Conservation (phyloP, 148 eudicot species). For the Agrostemma githago region DNA sequence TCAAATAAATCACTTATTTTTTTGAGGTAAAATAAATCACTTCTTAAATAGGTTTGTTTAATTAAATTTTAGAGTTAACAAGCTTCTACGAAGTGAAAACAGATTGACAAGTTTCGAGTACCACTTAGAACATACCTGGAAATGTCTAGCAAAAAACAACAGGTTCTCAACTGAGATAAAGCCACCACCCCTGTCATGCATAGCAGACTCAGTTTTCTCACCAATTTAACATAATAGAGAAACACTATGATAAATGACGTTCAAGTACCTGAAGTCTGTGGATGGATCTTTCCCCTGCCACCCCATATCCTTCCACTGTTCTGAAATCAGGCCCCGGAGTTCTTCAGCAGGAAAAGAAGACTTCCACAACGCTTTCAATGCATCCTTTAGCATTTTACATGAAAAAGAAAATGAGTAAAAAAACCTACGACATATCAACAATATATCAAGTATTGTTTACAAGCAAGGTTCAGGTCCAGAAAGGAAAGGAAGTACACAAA, state of each 20-base stretch:
- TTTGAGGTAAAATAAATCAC: not conserved
- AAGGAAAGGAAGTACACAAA: not conserved
- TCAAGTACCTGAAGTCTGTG: slow-evolving; percentile 80
- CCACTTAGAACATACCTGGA: slow-evolving; percentile 48
- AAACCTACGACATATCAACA: not conserved
- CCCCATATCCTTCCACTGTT: slow-evolving; percentile 98
- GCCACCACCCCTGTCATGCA: slow-evolving; percentile 84
- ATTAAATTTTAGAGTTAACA: not conserved
- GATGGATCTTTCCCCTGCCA: slow-evolving; percentile 99
- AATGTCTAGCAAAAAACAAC: slow-evolving; percentile 68
- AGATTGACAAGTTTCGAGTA: not conserved
- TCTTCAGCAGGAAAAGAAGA: slow-evolving; percentile 83
- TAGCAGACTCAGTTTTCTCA: slow-evolving; percentile 15
- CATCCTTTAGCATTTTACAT: slow-evolving; percentile 44
- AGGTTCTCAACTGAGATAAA: slow-evolving; percentile 88
- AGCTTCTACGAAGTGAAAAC: not conserved
- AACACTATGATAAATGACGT: not conserved
- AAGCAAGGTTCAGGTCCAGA: slow-evolving; percentile 12
- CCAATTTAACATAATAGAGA: slow-evolving; percentile 10
- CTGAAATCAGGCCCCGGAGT: slow-evolving; percentile 71
- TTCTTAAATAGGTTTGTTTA: not conserved
- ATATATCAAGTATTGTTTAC: not conserved
- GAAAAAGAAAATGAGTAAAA: slow-evolving; percentile 6
- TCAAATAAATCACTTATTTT: not conserved
- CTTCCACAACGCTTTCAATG: slow-evolving; percentile 79